These are phyloP conservation scores for Ashbya aceris DNA, from an alignment of 1,139 yeast species.

Conservation along the genomic window DNA sequence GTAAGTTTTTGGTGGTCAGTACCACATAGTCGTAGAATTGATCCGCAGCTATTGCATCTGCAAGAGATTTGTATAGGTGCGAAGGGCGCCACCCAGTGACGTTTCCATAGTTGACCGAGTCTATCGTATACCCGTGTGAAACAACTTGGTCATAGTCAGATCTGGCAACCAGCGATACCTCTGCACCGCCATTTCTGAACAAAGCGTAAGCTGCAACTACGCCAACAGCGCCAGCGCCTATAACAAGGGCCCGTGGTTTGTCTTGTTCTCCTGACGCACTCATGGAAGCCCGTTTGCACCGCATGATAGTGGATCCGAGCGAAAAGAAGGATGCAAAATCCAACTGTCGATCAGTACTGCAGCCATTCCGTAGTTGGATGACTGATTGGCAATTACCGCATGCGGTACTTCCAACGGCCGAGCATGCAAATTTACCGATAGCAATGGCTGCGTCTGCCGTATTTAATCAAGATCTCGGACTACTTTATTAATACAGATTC, in stretches of 20 bases:
- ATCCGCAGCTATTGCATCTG: constrained; percentile 36
- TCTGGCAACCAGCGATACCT: constrained; percentile 44
- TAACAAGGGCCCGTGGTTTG: constrained; percentile 26
- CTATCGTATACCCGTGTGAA: constrained; percentile 38
- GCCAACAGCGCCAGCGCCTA: constrained; percentile 57
- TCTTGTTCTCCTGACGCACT: neutral
- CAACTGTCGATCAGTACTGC: too few relatives aligned
- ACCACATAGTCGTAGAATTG: constrained; percentile 44
- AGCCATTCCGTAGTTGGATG: too few relatives aligned
- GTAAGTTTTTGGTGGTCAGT: constrained; percentile 49
- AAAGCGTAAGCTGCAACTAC: constrained; percentile 46
- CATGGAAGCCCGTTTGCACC: too few relatives aligned
- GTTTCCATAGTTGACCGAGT: constrained; percentile 45
- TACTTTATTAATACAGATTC: too few relatives aligned
- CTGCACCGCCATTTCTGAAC: constrained; percentile 28
- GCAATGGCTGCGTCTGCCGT: too few relatives aligned
- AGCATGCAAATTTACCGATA: too few relatives aligned
- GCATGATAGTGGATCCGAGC: too few relatives aligned
- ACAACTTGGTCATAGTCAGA: constrained; percentile 42
- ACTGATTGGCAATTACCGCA: too few relatives aligned
- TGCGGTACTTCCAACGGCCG: too few relatives aligned
- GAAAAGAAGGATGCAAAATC: too few relatives aligned
- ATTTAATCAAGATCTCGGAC: too few relatives aligned
- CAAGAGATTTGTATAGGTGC: constrained; percentile 32
- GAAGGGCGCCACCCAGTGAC: constrained; percentile 42